Conservation (phyloP, 176 grass and related monocot genomes). For the Echinochloa phyllopogon region DNA sequence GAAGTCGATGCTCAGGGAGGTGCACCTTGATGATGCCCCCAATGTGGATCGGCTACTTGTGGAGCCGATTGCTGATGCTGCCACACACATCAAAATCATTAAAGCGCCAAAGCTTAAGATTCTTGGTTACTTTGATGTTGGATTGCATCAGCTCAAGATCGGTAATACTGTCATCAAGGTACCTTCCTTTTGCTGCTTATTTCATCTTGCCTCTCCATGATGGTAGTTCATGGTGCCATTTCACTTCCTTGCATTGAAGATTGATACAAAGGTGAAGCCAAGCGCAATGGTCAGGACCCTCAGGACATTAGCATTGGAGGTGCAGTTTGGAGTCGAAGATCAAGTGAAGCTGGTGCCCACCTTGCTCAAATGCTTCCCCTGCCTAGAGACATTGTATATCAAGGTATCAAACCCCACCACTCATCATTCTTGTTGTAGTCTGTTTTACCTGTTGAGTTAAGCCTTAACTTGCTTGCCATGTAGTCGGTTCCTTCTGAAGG, state of each 20-base stretch:
- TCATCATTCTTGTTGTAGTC: not conserved
- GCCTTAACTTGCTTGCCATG: conserved; percentile 18
- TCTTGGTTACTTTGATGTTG: conserved; percentile 50
- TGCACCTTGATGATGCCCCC: conserved; percentile 51
- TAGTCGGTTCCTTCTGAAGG: conserved; percentile 52
- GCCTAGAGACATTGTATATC: conserved; percentile 58
- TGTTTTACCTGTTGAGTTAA: conserved; percentile 17
- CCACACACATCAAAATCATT: conserved; percentile 54
- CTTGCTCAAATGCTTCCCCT: conserved; percentile 62
- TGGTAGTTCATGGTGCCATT: not conserved
- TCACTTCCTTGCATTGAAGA: conserved; percentile 40
- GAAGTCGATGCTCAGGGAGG: conserved; percentile 51
- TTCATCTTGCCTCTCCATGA: not conserved
- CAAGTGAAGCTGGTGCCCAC: conserved; percentile 57
- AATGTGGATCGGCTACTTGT: conserved; percentile 49
- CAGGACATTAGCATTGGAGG: conserved; percentile 49
- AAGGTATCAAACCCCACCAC: conserved; percentile 28
- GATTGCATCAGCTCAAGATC: conserved; percentile 58
- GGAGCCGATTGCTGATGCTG: conserved; percentile 27
- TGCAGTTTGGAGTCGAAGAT: conserved; percentile 49
- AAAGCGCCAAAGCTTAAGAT: conserved; percentile 50
- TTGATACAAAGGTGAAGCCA: conserved; percentile 51
- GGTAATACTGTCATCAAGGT: conserved; percentile 60
- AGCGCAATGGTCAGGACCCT: conserved; percentile 51
- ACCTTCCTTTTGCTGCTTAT: not conserved